Evolutionary conservation across 768 basidiomycete species (phyloP).

Genomic region (Pisolithus albus): DNA sequence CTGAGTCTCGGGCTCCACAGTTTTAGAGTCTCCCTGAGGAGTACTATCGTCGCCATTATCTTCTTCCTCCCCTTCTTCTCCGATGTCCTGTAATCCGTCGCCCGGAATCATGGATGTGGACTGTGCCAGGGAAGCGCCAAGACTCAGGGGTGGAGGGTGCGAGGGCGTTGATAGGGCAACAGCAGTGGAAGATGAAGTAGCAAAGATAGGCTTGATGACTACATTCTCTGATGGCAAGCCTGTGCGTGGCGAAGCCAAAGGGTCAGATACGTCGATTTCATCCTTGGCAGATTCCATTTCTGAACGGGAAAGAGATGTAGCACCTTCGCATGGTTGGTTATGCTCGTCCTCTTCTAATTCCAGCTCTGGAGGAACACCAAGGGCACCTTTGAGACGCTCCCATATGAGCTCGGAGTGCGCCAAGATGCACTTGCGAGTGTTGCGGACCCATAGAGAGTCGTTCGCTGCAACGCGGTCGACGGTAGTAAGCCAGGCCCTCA

Average conservation of each 20-base stretch:
- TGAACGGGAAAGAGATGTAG: neutral
- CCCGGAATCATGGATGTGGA: slow-evolving; percentile 19
- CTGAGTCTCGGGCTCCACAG: slow-evolving; percentile 24
- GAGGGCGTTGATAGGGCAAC: slow-evolving; percentile 15
- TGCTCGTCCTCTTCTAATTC: slow-evolving; percentile 46
- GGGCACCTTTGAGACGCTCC: slow-evolving; percentile 83
- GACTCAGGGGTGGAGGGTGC: slow-evolving; percentile 34
- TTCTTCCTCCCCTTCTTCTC: slow-evolving; percentile 43
- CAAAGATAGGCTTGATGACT: slow-evolving; percentile 51
- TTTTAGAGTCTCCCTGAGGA: slow-evolving; percentile 14
- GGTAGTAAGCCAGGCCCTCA: slow-evolving; percentile 61
- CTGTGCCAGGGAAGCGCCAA: slow-evolving; percentile 27
- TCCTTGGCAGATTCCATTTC: neutral
- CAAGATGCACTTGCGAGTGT: slow-evolving; percentile 69
- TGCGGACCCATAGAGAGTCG: slow-evolving; percentile 69
- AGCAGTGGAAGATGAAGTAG: slow-evolving; percentile 22
- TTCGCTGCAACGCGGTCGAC: slow-evolving; percentile 55
- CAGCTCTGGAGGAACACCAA: slow-evolving; percentile 83
- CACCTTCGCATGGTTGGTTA: neutral
- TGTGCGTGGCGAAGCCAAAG: slow-evolving; percentile 5
- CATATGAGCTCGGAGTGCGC: slow-evolving; percentile 80
- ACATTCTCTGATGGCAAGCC: slow-evolving; percentile 12
- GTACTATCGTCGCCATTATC: slow-evolving; percentile 26
- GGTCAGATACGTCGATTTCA: neutral
- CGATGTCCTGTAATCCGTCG: slow-evolving; percentile 49